Base-by-base conservation (phyloP, 2,329 filamentous ascomycete genomes). In the Monilinia polystroma region DNA sequence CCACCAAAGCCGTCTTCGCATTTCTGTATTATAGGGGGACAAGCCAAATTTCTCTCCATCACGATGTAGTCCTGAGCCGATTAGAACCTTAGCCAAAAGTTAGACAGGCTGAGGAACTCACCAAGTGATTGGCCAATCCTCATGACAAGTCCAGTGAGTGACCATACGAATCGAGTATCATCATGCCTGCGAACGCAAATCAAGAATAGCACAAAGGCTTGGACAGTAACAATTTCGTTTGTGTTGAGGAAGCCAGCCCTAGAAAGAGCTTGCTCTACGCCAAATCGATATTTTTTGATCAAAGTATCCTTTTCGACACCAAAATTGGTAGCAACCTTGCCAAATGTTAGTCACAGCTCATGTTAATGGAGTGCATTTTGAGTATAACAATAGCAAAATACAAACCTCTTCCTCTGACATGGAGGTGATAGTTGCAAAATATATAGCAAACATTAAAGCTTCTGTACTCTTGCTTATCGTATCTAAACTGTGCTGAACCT, bases 1-100 rank as follows among this genome's bases (percentile, higher is more conserved):
- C 83, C 85, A 88, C 85, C 85, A 88, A 7, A 86, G 76, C 41
- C 85, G 78, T 68, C 85, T 79, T 26, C 85, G 79, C 78, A 86
- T 84, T 73, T 89, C 86, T 4, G 84, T 80, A 64, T 88, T 84
- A 70, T 86, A 90, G 0, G 87, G 85, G 0, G 79, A 78, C 0
- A 88, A 77, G 1, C 76, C 77, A 69, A 86, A 85, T 64, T 83
- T 81, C 18, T 78, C 78, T 5, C 85, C 84, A 68, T 88, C 86
- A 62, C 85, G 80, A 71, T 89, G 86, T 5, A 88, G 78, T 20
- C 64, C 57, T 66, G 38, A n/a, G 41, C 12, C 18, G 49, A 32
- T 65, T 47, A 65, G 32, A 57, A n/a, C 41, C 58, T 35, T 41
- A n/a, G 35, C 11, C 4, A 47, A 35, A 35, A 43, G 26, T 38